These are phyloP conservation scores for Blastobotrys robertii DNA, from an alignment of 805 yeast genomes.

Conservation along the genomic window DNA sequence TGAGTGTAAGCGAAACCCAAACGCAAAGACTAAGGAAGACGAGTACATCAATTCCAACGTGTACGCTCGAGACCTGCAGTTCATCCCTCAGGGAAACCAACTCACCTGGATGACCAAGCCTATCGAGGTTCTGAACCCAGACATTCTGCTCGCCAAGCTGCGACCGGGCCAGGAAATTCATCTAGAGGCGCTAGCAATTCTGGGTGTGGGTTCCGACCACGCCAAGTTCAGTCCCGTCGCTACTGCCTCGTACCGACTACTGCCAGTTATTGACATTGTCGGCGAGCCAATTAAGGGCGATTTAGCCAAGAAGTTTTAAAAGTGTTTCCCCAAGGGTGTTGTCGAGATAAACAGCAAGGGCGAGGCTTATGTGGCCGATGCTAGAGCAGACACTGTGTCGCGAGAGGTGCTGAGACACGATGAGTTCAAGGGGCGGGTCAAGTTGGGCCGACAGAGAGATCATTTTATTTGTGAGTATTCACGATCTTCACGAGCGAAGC, in stretches of 20 bases:
- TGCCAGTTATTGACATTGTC: constrained; percentile 76
- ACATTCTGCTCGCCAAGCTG: constrained; percentile 80
- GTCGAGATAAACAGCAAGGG: constrained; percentile 58
- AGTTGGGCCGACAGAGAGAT: constrained; percentile 82
- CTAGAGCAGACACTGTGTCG: constrained; percentile 93
- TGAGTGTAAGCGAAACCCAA: constrained; percentile 74
- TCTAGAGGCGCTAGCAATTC: constrained; percentile 77
- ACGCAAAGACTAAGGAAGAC: constrained; percentile 78
- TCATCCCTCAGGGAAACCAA: constrained; percentile 89
- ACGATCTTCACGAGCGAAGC: neutral
- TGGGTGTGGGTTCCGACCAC: constrained; percentile 91
- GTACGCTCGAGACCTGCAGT: constrained; percentile 81
- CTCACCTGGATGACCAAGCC: constrained; percentile 45
- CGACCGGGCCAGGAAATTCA: constrained; percentile 97
- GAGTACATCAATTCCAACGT: constrained; percentile 77
- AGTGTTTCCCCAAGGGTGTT: constrained; percentile 91
- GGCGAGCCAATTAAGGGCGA: constrained; percentile 59
- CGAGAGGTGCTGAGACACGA: constrained; percentile 92
- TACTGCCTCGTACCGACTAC: constrained; percentile 87
- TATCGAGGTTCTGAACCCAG: constrained; percentile 70
- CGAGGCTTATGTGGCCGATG: constrained; percentile 74
- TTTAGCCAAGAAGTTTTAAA: constrained; percentile 68
- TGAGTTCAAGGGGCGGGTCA: constrained; percentile 82
- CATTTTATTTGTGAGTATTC: constrained; percentile 56
- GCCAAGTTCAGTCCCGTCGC: constrained; percentile 97